Percentiles rank a stretch among this genome's conserved stretches.
Evolutionary conservation across 2,329 filamentous ascomycete genomes (phyloP).

Genomic region (Aureobasidium melanogenum): DNA sequence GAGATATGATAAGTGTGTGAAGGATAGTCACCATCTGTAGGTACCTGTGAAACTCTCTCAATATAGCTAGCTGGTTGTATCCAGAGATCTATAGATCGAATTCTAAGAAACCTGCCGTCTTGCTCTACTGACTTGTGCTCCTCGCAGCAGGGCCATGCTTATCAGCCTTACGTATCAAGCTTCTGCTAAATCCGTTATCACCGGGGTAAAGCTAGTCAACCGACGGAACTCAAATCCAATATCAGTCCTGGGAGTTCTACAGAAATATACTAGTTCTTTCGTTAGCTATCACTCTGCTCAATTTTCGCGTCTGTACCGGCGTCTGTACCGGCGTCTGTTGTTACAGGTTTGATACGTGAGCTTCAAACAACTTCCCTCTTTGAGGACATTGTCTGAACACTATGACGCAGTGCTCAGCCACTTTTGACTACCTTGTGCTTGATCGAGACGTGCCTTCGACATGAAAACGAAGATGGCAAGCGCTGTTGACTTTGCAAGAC

Average conservation of each 20-base stretch:
- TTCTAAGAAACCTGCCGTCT: not conserved
- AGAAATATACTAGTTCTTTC: not conserved
- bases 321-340: not conserved
- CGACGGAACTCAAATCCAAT: not conserved
- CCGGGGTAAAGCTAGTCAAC: not conserved
- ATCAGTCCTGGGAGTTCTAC: too few relatives aligned
- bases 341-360: not conserved
- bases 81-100: not conserved
- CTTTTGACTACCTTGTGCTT: not conserved
- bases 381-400: too few relatives aligned
- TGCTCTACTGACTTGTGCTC: not conserved
- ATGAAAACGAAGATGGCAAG: not conserved
- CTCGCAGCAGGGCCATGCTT: not conserved
- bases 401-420: not conserved
- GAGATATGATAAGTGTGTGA: too few relatives aligned
- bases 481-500: not conserved
- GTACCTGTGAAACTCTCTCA: too few relatives aligned
- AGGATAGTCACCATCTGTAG: too few relatives aligned
- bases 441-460: not conserved
- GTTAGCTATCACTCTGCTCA: too few relatives aligned
- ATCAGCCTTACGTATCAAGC: not conserved
- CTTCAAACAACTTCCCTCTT: not conserved
- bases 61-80: too few relatives aligned
- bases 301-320: not conserved
- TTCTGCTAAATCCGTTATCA: not conserved